phyloP scores from a whole-genome alignment of 139 green algal species.

The Axilococcus clingmanii region DNA sequence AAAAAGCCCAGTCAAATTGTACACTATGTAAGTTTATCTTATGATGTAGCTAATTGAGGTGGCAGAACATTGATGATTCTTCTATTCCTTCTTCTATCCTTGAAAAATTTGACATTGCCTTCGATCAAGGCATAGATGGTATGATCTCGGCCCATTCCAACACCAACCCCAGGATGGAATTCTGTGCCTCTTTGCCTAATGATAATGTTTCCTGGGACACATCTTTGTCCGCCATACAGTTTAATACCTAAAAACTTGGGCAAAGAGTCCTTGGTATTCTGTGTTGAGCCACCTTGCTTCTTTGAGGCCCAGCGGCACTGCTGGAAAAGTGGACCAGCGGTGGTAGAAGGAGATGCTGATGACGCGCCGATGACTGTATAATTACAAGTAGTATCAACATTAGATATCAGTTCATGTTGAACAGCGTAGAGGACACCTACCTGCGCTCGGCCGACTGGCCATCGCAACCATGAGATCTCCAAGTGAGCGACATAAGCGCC shows the following conservation, averaged over 20 bases:
- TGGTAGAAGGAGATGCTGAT: too few species aligned
- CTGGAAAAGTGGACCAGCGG: too few species aligned
- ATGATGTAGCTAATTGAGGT: not conserved
- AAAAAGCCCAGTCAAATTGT: not conserved
- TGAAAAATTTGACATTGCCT: constrained; percentile 60
- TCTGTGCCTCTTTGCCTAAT: constrained; percentile 83
- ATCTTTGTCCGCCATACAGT: constrained; percentile 63
- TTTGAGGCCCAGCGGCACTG: constrained; percentile 48
- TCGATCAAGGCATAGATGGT: constrained; percentile 72
- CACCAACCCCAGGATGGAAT: constrained; percentile 71
- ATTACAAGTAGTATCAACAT: too few species aligned
- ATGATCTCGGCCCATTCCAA: constrained; percentile 81
- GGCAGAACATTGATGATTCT: constrained; percentile 15
- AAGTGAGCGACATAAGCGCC: too few species aligned
- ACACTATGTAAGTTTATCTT: not conserved
- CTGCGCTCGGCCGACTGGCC: too few species aligned
- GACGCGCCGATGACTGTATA: too few species aligned
- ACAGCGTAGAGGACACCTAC: too few species aligned
- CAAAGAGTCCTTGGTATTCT: constrained; percentile 71
- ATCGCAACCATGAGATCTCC: too few species aligned
- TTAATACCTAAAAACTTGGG: constrained; percentile 91
- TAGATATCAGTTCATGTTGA: too few species aligned
- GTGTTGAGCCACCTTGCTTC: constrained; percentile 67
- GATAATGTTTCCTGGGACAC: constrained; percentile 84
- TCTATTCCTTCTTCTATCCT: constrained; percentile 18